phyloP scores from a whole-genome alignment of 2,329 filamentous ascomycete species.

The Metarhizium guizhouense region DNA sequence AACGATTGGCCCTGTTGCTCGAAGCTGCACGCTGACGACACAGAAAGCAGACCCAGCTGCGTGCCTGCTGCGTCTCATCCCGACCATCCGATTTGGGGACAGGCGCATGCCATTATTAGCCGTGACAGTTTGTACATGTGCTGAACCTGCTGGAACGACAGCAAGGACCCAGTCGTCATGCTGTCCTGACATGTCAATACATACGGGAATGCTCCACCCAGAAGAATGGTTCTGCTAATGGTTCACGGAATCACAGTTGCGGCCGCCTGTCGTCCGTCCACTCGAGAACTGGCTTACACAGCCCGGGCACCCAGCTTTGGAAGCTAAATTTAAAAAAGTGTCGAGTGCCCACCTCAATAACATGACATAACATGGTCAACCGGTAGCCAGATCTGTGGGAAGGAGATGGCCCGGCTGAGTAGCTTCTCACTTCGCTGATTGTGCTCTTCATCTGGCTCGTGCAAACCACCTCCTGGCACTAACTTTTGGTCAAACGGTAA shows the following conservation, averaged over 20 bases:
- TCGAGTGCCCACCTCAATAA: background rate
- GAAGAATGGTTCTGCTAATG: too few relatives aligned
- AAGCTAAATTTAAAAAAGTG: background rate
- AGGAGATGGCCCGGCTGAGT: background rate
- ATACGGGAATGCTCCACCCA: too few relatives aligned
- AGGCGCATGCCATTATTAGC: background rate
- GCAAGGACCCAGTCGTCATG: too few relatives aligned
- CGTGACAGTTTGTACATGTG: background rate
- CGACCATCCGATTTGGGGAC: conserved; percentile 10
- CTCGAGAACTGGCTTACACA: background rate
- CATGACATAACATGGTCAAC: background rate
- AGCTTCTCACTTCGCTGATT: background rate
- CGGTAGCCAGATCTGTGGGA: background rate
- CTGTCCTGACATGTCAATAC: too few relatives aligned
- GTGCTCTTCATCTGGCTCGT: background rate
- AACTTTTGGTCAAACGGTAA: too few relatives aligned
- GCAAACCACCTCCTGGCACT: background rate
- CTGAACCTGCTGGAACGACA: background rate
- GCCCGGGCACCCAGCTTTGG: background rate
- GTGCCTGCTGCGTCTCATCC: conserved; percentile 6
- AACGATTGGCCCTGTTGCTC: background rate
- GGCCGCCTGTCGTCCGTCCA: background rate
- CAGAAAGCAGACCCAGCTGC: conserved; percentile 5
- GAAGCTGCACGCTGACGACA: conserved; percentile 18
- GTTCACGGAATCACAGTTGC: too few relatives aligned